Conservation (phyloP, 1,284 basidiomycete genomes). For the Lentinula novae-zelandiae region DNA sequence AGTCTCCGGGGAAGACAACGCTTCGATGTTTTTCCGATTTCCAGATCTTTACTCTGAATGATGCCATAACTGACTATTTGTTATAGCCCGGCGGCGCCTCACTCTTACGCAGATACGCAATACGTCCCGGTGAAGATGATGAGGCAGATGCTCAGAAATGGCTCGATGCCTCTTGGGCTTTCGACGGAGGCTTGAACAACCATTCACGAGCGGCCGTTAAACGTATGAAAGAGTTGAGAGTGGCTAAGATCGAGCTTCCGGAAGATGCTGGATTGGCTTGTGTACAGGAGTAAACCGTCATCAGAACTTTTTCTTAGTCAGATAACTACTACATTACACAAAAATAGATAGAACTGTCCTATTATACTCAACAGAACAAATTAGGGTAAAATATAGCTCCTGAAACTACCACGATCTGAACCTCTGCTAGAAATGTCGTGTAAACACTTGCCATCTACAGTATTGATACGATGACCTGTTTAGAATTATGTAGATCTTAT, state of each 20-base stretch:
- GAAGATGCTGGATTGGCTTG: neutral
- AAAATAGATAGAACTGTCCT: no score
- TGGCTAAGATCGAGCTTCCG: slow-evolving; percentile 32
- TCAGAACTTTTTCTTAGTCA: neutral
- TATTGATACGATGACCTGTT: no score
- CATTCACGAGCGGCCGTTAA: slow-evolving; percentile 62
- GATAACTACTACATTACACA: neutral
- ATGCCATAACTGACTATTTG: neutral
- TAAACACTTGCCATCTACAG: no score
- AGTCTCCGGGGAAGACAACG: no score
- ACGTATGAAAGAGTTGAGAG: slow-evolving; percentile 45
- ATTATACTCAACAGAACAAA: no score
- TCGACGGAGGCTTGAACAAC: slow-evolving; percentile 70
- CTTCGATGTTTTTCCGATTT: neutral
- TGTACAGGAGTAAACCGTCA: no score
- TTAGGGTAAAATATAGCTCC: no score
- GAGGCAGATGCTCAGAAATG: neutral
- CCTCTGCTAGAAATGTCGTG: no score
- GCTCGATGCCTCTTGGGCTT: slow-evolving; percentile 58
- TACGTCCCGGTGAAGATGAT: slow-evolving; percentile 18
- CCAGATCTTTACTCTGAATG: neutral
- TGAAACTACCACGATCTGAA: no score
- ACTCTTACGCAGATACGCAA: slow-evolving; percentile 44
- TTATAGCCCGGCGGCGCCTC: slow-evolving; percentile 51
- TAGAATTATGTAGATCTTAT: no score